phyloP scores from a whole-genome alignment of 352 stramenopile species.

The Phytopythium aichiense region DNA sequence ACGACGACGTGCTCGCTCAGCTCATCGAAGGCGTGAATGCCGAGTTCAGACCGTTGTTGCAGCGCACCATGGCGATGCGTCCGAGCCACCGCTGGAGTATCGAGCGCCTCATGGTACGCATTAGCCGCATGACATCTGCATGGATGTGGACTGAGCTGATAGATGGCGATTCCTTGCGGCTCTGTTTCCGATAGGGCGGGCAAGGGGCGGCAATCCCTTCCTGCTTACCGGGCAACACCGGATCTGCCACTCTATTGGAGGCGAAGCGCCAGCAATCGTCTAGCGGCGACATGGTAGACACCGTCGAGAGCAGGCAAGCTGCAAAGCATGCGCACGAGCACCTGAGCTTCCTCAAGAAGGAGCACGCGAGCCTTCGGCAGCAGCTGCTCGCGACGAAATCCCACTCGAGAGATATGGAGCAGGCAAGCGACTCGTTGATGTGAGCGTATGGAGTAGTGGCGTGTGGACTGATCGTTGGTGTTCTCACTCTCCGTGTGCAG shows the following conservation, averaged over 20 bases:
- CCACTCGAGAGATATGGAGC: constrained; percentile 43
- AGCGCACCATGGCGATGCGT: constrained; percentile 38
- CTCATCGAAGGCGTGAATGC: constrained; percentile 25
- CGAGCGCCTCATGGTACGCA: constrained; percentile 33
- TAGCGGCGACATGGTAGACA: constrained; percentile 25
- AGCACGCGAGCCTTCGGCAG: constrained; percentile 40
- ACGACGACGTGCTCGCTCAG: constrained; percentile 35
- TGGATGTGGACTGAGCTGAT: not conserved
- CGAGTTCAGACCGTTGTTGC: constrained; percentile 36
- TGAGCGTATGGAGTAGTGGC: not conserved
- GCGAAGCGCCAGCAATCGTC: constrained; percentile 21
- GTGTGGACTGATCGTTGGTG: not conserved
- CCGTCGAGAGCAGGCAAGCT: constrained; percentile 21
- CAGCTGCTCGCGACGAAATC: constrained; percentile 48
- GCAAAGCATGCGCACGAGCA: constrained; percentile 56
- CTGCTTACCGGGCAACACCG: constrained; percentile 5
- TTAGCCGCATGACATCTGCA: not conserved
- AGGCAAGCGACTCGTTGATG: constrained; percentile 6
- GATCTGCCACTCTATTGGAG: constrained; percentile 15
- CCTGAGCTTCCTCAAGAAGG: constrained; percentile 58
- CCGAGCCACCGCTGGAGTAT: constrained; percentile 49
- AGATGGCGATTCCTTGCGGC: not conserved
- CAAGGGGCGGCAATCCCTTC: not conserved
- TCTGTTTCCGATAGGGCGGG: not conserved
- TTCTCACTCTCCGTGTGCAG: not conserved